Evolutionary conservation across 352 stramenopile species (phyloP).

Genomic region (Pythium grandisporangium): DNA sequence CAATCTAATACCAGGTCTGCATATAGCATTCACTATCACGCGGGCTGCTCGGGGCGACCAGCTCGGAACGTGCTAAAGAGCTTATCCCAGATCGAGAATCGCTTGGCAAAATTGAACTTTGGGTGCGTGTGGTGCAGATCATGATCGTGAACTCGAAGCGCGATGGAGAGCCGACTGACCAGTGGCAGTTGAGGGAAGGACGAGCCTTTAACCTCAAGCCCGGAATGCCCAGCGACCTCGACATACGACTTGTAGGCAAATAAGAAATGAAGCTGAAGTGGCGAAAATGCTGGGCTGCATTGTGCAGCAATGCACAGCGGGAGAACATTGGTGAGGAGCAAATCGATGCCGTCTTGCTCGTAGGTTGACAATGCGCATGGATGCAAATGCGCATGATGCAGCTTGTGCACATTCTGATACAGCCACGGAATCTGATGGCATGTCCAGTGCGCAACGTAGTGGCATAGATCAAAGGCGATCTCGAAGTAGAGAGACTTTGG

Average conservation of each 20-base stretch:
- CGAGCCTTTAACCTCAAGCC: slow-evolving; percentile 74
- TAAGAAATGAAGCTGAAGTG: slow-evolving; percentile 59
- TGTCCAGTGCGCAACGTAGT: slow-evolving; percentile 68
- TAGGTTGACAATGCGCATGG: slow-evolving; percentile 78
- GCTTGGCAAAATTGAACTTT: slow-evolving; percentile 83
- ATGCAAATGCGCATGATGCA: slow-evolving; percentile 69
- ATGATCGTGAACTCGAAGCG: slow-evolving; percentile 71
- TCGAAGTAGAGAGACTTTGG: slow-evolving; percentile 82
- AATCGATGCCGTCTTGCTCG: slow-evolving; percentile 67
- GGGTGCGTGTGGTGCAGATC: slow-evolving; percentile 81
- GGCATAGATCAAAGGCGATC: slow-evolving; percentile 80
- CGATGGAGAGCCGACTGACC: slow-evolving; percentile 39
- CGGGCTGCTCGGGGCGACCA: no score
- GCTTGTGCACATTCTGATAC: slow-evolving; percentile 78
- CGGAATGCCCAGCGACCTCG: slow-evolving; percentile 77
- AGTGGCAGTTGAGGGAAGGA: slow-evolving; percentile 83
- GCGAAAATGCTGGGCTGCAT: slow-evolving; percentile 33
- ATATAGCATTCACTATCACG: no score
- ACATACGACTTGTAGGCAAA: slow-evolving; percentile 88
- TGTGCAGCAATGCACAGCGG: slow-evolving; percentile 46
- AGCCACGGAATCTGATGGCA: slow-evolving; percentile 61
- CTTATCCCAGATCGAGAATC: slow-evolving; percentile 83
- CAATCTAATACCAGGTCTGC: no score
- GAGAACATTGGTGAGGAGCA: slow-evolving; percentile 70
- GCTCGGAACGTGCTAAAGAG: slow-evolving; percentile 74